Evolutionary conservation across 441 rosid species (phyloP).

Genomic region (Populus hybrid): DNA sequence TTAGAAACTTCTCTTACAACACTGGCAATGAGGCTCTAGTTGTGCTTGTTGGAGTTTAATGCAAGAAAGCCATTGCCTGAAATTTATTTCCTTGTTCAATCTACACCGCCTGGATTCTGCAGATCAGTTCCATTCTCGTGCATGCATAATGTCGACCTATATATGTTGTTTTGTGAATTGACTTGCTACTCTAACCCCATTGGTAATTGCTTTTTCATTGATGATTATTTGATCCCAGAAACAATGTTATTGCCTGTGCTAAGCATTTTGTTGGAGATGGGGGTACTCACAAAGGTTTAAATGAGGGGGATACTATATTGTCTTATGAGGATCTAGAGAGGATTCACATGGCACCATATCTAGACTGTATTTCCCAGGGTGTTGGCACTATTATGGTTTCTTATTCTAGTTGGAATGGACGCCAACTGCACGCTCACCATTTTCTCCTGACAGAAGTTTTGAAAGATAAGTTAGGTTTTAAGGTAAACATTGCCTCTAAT

Average conservation of each 20-base stretch:
- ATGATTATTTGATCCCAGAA: conserved; percentile 41
- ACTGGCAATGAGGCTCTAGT: background rate
- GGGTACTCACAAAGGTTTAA: conserved; percentile 69
- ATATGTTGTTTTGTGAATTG: background rate
- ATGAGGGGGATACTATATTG: conserved; percentile 67
- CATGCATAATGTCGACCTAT: background rate
- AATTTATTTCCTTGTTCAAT: background rate
- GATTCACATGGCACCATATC: conserved; percentile 72
- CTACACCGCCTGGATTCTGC: background rate
- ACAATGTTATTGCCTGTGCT: conserved; percentile 80
- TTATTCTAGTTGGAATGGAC: conserved; percentile 84
- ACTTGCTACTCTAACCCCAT: background rate
- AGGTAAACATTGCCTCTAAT: conserved; percentile 41
- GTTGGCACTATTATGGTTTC: conserved; percentile 90
- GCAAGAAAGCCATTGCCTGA: background rate
- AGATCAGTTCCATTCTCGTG: background rate
- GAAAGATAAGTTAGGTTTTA: conserved; percentile 73
- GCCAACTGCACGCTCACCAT: conserved; percentile 50
- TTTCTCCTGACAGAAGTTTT: conserved; percentile 73
- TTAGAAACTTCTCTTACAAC: background rate
- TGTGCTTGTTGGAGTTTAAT: background rate
- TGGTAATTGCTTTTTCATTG: conserved; percentile 3
- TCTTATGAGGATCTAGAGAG: conserved; percentile 70
- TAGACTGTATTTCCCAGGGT: conserved; percentile 75
- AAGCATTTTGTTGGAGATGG: conserved; percentile 99